Base-by-base conservation (phyloP, 169 alveolate species). In the Babesia caballi region DNA sequence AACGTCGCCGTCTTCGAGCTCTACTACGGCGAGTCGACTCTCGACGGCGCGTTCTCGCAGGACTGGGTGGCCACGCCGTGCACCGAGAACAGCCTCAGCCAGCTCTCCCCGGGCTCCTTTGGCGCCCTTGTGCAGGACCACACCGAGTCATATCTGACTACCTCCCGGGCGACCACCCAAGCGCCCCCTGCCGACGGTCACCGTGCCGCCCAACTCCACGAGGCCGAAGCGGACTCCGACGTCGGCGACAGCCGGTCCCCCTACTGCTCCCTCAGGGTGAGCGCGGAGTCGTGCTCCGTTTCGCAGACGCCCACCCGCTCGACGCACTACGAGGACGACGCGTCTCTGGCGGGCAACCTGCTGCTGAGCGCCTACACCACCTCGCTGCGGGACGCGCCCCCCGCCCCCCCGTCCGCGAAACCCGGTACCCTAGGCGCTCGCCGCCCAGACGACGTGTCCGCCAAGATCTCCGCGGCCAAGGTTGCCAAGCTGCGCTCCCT, bases 321-420 rank as follows among this genome's bases (percentile, higher is more conserved):
- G n/a, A 9, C 6, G 25, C 21, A 42, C 44, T 60, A 6, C 11
- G 44, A 40, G 38, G 73, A 63, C 30, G 73, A 63, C 14, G 57
- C 7, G 6, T 19, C 47, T 12, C 32, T 36, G 50, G n/a, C 49
- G 17, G 59, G 73, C 35, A 42, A 63, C 23, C 38, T 63, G 19
- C 73, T 63, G 28, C 35, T 63, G 51, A 63, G 73, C 41, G 47
- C 73, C 9, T 63, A 63, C 61, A 47, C 73, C 27, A 63, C 58
- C 0, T n/a, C 30, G 19, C 21, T 42, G 60, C 33, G 46, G 19
- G 28, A 30, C 11, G 35, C 36, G 12, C 50, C 17, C 5, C 0
- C 4, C 7, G 14, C 2, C n/a, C 44, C 44, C 12, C 44, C 2
- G 17, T 4, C 44, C n/a, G 14, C 4, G n/a, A 38, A 38, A 38